Evolutionary conservation across 305 asterid genomes (phyloP).

Genomic region (Plantago coronopus): DNA sequence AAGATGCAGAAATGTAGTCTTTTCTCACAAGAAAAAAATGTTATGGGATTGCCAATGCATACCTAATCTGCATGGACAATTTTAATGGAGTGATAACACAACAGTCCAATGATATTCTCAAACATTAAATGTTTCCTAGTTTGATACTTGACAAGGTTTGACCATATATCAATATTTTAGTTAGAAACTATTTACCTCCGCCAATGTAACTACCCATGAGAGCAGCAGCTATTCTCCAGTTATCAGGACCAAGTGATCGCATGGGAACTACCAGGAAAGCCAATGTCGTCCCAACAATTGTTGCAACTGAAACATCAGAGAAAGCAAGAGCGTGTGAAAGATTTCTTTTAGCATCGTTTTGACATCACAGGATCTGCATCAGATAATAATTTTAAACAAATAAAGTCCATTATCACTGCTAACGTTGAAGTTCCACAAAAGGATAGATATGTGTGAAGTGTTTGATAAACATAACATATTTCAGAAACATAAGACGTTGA

Average conservation of each 20-base stretch:
- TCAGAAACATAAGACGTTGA: too few relatives aligned
- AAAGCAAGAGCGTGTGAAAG: slow-evolving; percentile 9
- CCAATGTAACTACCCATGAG: slow-evolving; percentile 91
- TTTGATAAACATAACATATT: background rate
- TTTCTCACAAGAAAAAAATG: too few relatives aligned
- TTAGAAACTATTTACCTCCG: slow-evolving; percentile 49
- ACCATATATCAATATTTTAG: background rate
- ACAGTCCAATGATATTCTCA: background rate
- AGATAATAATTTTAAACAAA: too few relatives aligned
- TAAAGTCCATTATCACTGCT: too few relatives aligned
- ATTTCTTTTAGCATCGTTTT: slow-evolving; percentile 14
- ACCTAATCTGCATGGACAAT: too few relatives aligned
- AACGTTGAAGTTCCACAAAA: too few relatives aligned
- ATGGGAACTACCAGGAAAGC: slow-evolving; percentile 75
- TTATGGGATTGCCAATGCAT: too few relatives aligned
- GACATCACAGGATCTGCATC: slow-evolving; percentile 10
- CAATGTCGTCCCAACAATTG: slow-evolving; percentile 56
- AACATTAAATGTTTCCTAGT: background rate
- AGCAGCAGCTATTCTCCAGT: slow-evolving; percentile 84
- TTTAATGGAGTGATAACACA: background rate
- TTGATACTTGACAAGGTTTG: background rate
- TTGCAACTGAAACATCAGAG: slow-evolving; percentile 57
- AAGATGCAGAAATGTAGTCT: background rate
- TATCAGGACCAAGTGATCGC: slow-evolving; percentile 79
- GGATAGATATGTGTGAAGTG: too few relatives aligned